Percentiles rank a stretch among this genome's conserved stretches.
Conservation (phyloP, 1,284 basidiomycete genomes). For the Leccinum insolens region DNA sequence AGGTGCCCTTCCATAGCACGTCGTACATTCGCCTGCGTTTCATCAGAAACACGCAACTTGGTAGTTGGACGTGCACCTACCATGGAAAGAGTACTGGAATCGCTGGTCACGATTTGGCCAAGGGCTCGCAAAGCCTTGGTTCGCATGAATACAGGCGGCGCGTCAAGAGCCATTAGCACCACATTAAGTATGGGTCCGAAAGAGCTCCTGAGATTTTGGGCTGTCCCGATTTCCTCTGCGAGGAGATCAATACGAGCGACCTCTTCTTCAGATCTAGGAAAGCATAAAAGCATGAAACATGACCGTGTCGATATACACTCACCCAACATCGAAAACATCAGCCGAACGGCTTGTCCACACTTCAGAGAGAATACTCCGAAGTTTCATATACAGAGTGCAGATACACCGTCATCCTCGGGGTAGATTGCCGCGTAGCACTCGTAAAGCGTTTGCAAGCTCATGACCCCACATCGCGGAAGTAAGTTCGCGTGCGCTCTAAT, state of each 20-base stretch:
- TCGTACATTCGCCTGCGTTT: slow-evolving; percentile 67
- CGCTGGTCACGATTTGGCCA: slow-evolving; percentile 83
- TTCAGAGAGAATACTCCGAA: too few species aligned
- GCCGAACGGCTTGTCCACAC: too few species aligned
- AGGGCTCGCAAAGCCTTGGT: slow-evolving; percentile 90
- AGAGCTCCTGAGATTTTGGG: slow-evolving; percentile 73
- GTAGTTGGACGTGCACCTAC: slow-evolving; percentile 44
- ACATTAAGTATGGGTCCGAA: slow-evolving; percentile 82
- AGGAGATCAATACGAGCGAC: slow-evolving; percentile 63
- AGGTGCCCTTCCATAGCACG: slow-evolving; percentile 87
- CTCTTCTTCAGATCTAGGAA: slow-evolving; percentile 53
- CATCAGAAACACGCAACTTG: slow-evolving; percentile 8
- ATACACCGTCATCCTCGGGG: too few species aligned
- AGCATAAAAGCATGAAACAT: too few species aligned
- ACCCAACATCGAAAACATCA: too few species aligned
- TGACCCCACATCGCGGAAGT: too few species aligned
- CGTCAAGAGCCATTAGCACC: slow-evolving; percentile 77
- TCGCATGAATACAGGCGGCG: slow-evolving; percentile 82
- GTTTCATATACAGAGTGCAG: too few species aligned
- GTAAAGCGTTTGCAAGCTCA: too few species aligned
- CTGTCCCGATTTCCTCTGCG: slow-evolving; percentile 75
- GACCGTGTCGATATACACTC: too few species aligned
- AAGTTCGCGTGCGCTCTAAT: too few species aligned
- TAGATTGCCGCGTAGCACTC: too few species aligned
- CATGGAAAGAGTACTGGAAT: slow-evolving; percentile 78